Base-by-base conservation (phyloP, 305 asterid genomes). In the Fraxinus angustifolia region DNA sequence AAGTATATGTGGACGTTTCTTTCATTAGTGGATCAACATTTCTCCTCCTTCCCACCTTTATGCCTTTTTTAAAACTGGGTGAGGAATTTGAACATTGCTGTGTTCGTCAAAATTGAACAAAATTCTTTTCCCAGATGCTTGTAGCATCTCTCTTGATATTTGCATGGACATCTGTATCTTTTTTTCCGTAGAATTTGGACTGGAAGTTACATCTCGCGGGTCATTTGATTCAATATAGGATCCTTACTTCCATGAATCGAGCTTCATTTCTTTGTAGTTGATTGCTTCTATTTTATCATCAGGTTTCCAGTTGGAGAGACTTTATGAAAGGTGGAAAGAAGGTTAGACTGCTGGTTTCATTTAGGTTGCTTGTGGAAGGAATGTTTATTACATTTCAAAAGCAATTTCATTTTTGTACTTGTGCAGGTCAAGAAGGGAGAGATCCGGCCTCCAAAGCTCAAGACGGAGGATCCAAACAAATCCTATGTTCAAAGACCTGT, bases 221-320 rank as follows among this genome's bases (percentile, higher is more conserved):
- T 58, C 70, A 21, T 58, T 58, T 60, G 67, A 56, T 19, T 56
- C 3, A 1, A 56, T 56, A 6, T 62, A 62, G 71, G 33, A 21
- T 62, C 4, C 33, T 62, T 62, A 19, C 8, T 67, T 67, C 17
- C 73, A 28, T 67, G 36, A 1, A 67, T 7, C 28, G 36, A 53
- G 67, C 21, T 4, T 74, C 60, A 34, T 73, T 30, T 76, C 34
- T 34, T 40, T 31, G 38, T 28, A 23, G 8, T 34, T 31, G 75
- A 34, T 42, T 53, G 14, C 16, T 17, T n/a, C 2, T 28, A n/a
- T 68, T 81, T 62, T 78, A 17, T 78, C 33, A 58, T 79, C 90
- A 96, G 99, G 99, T 96, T 79, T 93, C 97, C 38, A 96, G 98
- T 91, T 94, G 99, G 99, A 93, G 99, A 82, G 97, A 96, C 85